Evolutionary conservation across 257 asterid species (phyloP).

Genomic region (Plantago elongata): DNA sequence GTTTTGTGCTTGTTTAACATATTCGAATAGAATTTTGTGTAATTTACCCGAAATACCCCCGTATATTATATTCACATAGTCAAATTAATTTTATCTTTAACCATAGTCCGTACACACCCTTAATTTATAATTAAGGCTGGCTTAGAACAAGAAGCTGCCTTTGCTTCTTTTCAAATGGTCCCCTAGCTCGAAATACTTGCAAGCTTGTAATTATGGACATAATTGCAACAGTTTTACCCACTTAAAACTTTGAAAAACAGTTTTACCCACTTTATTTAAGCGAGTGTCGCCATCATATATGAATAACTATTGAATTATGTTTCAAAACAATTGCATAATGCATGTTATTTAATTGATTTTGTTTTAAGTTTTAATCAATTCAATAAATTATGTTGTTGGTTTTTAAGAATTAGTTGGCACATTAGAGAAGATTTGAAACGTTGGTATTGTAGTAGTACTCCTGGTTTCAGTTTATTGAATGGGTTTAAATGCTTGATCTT

Average conservation of each 20-base stretch:
- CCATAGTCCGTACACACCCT: constrained; percentile 24
- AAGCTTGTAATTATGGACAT: constrained; percentile 35
- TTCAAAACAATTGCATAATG: not conserved
- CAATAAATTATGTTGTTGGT: constrained; percentile 12
- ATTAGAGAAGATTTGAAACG: not conserved
- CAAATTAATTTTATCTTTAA: constrained; percentile 30
- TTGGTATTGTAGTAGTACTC: not conserved
- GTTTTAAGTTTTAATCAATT: not conserved
- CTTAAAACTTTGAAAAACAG: not conserved
- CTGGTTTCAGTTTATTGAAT: not conserved
- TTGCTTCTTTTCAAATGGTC: constrained; percentile 38
- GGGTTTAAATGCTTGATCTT: constrained; percentile 10
- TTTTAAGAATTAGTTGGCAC: not conserved
- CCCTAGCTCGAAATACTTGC: constrained; percentile 36
- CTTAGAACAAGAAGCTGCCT: constrained; percentile 33
- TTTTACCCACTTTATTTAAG: not conserved
- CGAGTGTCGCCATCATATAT: not conserved
- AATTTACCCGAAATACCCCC: constrained; percentile 33
- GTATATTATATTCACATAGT: constrained; percentile 19
- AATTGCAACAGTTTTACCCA: constrained; percentile 11
- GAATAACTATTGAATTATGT: not conserved
- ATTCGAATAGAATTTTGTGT: no score
- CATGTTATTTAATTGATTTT: not conserved
- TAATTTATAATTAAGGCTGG: constrained; percentile 30
- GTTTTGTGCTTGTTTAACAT: no score